Evolutionary conservation across 768 basidiomycete genomes (phyloP), one percentile per base, ranked within the genome.

Genomic region (Mycena epipterygia): DNA sequence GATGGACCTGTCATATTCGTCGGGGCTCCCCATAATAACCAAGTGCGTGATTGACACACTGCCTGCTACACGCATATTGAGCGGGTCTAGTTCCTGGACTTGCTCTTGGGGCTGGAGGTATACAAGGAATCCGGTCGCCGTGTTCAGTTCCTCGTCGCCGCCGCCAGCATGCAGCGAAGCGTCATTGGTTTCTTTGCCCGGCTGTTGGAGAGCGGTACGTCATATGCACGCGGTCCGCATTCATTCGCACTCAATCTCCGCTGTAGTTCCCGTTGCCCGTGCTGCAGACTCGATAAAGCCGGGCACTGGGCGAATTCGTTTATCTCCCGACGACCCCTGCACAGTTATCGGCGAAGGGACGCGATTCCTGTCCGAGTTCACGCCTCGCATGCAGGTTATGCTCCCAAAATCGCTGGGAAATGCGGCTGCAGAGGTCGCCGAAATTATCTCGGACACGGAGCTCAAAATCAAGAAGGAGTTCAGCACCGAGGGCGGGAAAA

Each of bases 1-100:
- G 89, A 94, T 67, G 97, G 96, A 0, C 94, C 97, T 3, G 89
- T 97, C 62, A 95, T 99, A 73, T 96, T 98, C 80, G 95, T 95
- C 56, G 95, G 89, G 48, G 97, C 95, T 13, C 96, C 96, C 46
- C 96, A 98, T 80, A 90, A 91, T 76, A 98, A 98, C 80, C 95
- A 96, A 83, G 95, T 92, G 76, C 67, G 75, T 76, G 46, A 25
- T 51, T 65, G 64, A 49, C 35, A 67, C 39, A 44, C 23, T 59
- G 14, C 53, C 33, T 23, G 55, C 57, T 71, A 5, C 13, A 46
- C 49, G 32, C 56, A 70, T 42, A 48, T 75, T 70, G 44, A 60
- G 7, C 29, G 14, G 56, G 58, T 68, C 8, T 80, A 98, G 95
- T 98, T 99, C 80, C 88, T 98, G 62, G 97, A 99, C 78, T 82